These are phyloP conservation scores for Boletellus deceptivus DNA, from an alignment of 1,284 basidiomycete genomes.

Conservation along the genomic window DNA sequence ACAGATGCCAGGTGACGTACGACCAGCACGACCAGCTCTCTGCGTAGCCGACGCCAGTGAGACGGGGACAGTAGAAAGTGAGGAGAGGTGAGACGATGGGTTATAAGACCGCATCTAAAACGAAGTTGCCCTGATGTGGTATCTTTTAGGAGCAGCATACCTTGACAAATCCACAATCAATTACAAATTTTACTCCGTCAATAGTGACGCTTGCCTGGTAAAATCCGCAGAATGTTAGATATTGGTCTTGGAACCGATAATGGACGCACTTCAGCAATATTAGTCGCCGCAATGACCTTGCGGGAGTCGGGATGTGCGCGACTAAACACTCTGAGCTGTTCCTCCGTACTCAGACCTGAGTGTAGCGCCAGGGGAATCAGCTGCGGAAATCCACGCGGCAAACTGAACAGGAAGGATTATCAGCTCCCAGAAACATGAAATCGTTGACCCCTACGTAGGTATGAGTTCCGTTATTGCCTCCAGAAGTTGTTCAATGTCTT, in stretches of 20 bases:
- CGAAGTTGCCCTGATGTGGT: not conserved
- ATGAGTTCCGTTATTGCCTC: slow-evolving; percentile 80
- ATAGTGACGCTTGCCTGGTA: slow-evolving; percentile 90
- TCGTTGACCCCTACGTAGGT: slow-evolving; percentile 53
- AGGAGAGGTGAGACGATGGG: slow-evolving; percentile 78
- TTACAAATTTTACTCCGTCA: slow-evolving; percentile 92
- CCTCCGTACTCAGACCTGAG: slow-evolving; percentile 82
- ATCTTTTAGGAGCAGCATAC: slow-evolving; percentile 39
- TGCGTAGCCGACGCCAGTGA: slow-evolving; percentile 86
- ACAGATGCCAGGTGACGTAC: slow-evolving; percentile 88
- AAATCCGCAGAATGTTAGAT: not conserved
- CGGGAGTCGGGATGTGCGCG: slow-evolving; percentile 70
- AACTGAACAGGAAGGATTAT: slow-evolving; percentile 39
- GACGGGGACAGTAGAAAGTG: slow-evolving; percentile 75
- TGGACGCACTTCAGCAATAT: slow-evolving; percentile 83
- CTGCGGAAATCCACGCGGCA: slow-evolving; percentile 61
- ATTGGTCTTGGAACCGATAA: not conserved
- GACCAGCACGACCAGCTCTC: slow-evolving; percentile 86
- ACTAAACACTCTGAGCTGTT: slow-evolving; percentile 85
- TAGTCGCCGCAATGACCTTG: slow-evolving; percentile 92
- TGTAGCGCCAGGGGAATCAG: slow-evolving; percentile 80
- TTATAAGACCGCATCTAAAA: slow-evolving; percentile 80
- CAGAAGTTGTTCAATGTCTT: slow-evolving; percentile 90
- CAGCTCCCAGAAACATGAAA: slow-evolving; percentile 5
- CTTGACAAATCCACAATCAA: slow-evolving; percentile 96